A percentile compares a stretch with the other conserved stretches of the same genome.
These are phyloP conservation scores for Taxillus chinensis DNA, from an alignment of 164 flowering plant genomes.

Conservation along the genomic window DNA sequence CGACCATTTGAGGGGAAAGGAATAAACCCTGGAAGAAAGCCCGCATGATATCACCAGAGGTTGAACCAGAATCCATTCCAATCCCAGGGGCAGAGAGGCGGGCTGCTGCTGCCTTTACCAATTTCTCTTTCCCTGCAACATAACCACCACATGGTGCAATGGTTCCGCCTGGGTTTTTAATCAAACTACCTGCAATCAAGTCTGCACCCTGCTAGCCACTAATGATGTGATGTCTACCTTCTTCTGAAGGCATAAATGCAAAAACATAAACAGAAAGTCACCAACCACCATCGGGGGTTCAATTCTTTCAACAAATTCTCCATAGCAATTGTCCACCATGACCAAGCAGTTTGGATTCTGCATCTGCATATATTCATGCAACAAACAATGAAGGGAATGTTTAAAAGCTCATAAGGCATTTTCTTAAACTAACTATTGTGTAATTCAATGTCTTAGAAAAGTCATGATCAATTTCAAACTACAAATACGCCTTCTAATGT, in stretches of 20 bases:
- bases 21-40: slow-evolving; percentile 70
- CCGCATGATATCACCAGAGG: slow-evolving; percentile 79
- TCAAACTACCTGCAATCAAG: slow-evolving; percentile 69
- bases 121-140: slow-evolving; percentile 50
- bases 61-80: slow-evolving; percentile 51
- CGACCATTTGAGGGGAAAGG: slow-evolving; percentile 87
- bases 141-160: too few species aligned
- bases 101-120: slow-evolving; percentile 81
- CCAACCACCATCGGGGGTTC: slow-evolving; percentile 92
- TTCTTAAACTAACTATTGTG: too few species aligned
- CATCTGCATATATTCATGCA: slow-evolving; percentile 25
- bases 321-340: slow-evolving; percentile 95
- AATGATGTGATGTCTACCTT: slow-evolving; percentile 3
- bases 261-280: slow-evolving; percentile 2
- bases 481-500: too few species aligned
- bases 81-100: slow-evolving; percentile 49
- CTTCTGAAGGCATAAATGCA: slow-evolving; percentile 4
- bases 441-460: too few species aligned
- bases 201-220: slow-evolving; percentile 68
- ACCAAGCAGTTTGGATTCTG: slow-evolving; percentile 80
- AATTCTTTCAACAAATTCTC: slow-evolving; percentile 74
- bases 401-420: too few species aligned
- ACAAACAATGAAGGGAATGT: neutral
- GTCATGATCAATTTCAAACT: too few species aligned
- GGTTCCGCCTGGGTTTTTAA: too few species aligned